Evolutionary conservation across 495 filamentous ascomycete genomes (phyloP).

Genomic region (Penicillium pancosmium): DNA sequence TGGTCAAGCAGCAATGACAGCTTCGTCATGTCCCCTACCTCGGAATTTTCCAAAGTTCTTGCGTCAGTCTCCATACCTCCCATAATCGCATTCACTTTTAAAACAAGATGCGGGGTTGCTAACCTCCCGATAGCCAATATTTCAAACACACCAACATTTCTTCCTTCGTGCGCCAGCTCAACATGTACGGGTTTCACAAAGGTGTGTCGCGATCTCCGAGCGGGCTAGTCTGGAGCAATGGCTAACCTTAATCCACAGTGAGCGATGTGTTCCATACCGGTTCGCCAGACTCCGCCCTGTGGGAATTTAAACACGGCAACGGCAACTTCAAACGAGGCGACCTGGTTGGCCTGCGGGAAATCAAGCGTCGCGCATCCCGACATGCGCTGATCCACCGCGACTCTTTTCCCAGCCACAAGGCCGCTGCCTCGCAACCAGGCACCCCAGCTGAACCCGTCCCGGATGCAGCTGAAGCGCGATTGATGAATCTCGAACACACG

Average conservation of each 20-base stretch:
- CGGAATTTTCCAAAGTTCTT: conserved; percentile 97
- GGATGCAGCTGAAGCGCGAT: conserved; percentile 73
- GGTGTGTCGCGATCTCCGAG: conserved; percentile 54
- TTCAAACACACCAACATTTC: conserved; percentile 99
- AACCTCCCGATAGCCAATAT: conserved; percentile 67
- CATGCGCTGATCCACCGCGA: conserved; percentile 95
- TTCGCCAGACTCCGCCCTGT: conserved; percentile 90
- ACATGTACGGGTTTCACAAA: conserved; percentile 99
- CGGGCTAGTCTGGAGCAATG: not conserved
- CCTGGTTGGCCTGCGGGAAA: conserved; percentile 87
- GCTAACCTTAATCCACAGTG: conserved; percentile 54
- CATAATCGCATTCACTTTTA: conserved; percentile 1
- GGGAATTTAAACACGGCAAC: conserved; percentile 99
- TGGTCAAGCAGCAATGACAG: conserved; percentile 94
- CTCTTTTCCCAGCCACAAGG: conserved; percentile 80
- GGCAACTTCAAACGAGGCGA: conserved; percentile 97
- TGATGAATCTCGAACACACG: conserved; percentile 77
- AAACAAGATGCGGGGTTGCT: conserved; percentile 18
- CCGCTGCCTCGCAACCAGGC: conserved; percentile 72
- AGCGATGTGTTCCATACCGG: conserved; percentile 99
- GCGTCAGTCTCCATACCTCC: conserved; percentile 62
- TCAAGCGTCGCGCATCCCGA: conserved; percentile 93
- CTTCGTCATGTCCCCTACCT: conserved; percentile 97
- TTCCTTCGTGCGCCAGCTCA: conserved; percentile 95
- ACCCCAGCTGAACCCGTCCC: conserved; percentile 82